Evolutionary conservation across 176 grass and related monocot species (phyloP).

Genomic region (Oryza australiensis): DNA sequence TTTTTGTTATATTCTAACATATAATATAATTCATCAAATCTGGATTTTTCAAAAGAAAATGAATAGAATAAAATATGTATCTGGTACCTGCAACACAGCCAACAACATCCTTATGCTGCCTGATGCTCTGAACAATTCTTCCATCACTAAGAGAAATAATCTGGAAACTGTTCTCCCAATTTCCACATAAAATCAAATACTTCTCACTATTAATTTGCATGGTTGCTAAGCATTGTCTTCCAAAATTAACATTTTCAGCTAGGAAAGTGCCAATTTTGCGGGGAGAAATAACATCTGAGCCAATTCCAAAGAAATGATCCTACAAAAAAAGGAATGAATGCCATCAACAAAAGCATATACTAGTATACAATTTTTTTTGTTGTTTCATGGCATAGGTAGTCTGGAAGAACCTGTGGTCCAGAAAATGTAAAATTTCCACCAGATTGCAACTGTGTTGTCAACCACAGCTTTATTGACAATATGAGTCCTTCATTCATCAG

Average conservation of each 20-base stretch:
- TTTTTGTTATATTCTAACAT: slow-evolving; percentile 8
- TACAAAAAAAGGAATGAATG: slow-evolving; percentile 35
- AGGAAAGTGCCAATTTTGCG: slow-evolving; percentile 83
- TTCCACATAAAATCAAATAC: slow-evolving; percentile 92
- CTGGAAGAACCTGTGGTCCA: slow-evolving; percentile 73
- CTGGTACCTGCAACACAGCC: slow-evolving; percentile 84
- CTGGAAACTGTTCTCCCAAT: slow-evolving; percentile 99
- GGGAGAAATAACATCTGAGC: slow-evolving; percentile 85
- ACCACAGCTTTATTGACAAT: slow-evolving; percentile 80
- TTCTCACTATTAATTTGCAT: slow-evolving; percentile 81
- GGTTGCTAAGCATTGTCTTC: slow-evolving; percentile 73
- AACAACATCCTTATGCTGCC: slow-evolving; percentile 97
- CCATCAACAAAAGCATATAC: slow-evolving; percentile 22
- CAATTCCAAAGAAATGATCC: slow-evolving; percentile 97
- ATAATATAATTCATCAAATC: slow-evolving; percentile 32
- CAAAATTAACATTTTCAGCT: slow-evolving; percentile 93
- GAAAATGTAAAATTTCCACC: slow-evolving; percentile 98
- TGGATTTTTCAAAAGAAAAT: slow-evolving; percentile 12
- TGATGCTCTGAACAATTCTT: slow-evolving; percentile 92
- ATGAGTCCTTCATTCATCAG: slow-evolving; percentile 68
- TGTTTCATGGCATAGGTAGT: not conserved
- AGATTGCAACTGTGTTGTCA: slow-evolving; percentile 84
- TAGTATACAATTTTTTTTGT: not conserved
- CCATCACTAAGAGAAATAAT: slow-evolving; percentile 90
- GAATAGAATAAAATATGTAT: slow-evolving; percentile 32